A percentile compares a stretch with the other conserved stretches of the same genome.
Evolutionary conservation across 345 rosid species (phyloP).

Genomic region (Syzygium jambos): DNA sequence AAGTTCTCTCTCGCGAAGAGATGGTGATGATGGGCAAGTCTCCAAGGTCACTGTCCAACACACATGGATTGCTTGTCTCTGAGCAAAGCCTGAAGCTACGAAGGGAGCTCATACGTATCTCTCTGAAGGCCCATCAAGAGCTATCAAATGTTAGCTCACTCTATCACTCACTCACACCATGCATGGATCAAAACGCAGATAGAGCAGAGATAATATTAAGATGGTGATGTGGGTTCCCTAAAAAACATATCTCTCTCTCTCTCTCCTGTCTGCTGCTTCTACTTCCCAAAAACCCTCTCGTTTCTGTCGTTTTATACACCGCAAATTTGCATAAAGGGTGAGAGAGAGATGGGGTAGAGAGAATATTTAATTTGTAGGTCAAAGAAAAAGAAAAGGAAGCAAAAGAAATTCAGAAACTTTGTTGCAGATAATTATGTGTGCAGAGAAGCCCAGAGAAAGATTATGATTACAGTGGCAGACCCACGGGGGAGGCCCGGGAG

Average conservation of each 20-base stretch:
- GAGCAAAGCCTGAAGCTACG: neutral
- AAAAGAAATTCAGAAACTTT: conserved; percentile 13
- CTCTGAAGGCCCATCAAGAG: neutral
- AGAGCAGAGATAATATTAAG: neutral
- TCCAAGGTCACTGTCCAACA: neutral
- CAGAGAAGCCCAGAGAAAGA: conserved; percentile 7
- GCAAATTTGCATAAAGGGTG: conserved; percentile 15
- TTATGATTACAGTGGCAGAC: conserved; percentile 69
- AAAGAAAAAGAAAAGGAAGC: neutral
- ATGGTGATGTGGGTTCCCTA: neutral
- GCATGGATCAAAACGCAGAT: neutral
- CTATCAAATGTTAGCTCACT: neutral
- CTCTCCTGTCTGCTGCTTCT: conserved; percentile 10
- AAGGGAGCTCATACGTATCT: neutral
- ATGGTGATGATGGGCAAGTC: conserved; percentile 36
- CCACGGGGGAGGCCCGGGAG: conserved; percentile 7
- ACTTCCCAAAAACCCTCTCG: conserved; percentile 55
- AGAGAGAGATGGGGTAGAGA: neutral
- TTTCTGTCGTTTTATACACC: conserved; percentile 25
- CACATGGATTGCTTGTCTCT: neutral
- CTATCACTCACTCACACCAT: neutral
- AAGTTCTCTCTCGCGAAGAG: conserved; percentile 41
- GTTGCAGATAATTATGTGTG: conserved; percentile 1
- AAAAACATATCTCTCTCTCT: neutral
- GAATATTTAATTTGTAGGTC: neutral